These are phyloP conservation scores for Claviceps digitariae DNA, from an alignment of 2,329 filamentous ascomycete species.

Conservation along the genomic window DNA sequence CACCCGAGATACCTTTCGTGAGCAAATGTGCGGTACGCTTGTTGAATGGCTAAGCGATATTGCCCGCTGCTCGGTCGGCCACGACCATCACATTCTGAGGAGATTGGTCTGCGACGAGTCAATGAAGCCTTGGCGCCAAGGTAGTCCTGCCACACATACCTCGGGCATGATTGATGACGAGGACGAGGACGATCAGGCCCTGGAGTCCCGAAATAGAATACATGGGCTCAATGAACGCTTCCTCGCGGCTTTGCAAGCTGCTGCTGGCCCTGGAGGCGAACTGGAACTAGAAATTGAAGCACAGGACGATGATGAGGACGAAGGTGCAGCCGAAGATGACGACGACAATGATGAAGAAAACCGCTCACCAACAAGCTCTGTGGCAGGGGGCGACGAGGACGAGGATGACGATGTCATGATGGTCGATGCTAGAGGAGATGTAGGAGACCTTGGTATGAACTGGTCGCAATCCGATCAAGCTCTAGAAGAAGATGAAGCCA, in stretches of 20 bases:
- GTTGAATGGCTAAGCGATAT: slow-evolving; percentile 95
- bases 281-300: slow-evolving; percentile 18
- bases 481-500: slow-evolving; percentile 63
- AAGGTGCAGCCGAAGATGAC: slow-evolving; percentile 52
- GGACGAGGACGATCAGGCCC: slow-evolving; percentile 35
- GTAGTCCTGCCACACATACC: slow-evolving; percentile 70
- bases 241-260: slow-evolving; percentile 23
- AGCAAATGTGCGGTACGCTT: slow-evolving; percentile 97
- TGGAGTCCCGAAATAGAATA: slow-evolving; percentile 20
- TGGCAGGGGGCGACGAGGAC: slow-evolving; percentile 28
- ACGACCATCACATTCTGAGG: slow-evolving; percentile 65
- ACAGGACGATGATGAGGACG: slow-evolving; percentile 26
- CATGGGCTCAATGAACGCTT: slow-evolving; percentile 23
- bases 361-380: slow-evolving; percentile 19
- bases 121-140: slow-evolving; percentile 73
- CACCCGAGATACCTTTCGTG: slow-evolving; percentile 85
- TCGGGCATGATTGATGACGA: slow-evolving; percentile 27
- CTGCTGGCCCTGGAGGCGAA: slow-evolving; percentile 15
- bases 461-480: slow-evolving; percentile 48
- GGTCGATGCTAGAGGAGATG: slow-evolving; percentile 36
- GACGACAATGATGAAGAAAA: slow-evolving; percentile 25
- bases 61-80: slow-evolving; percentile 71
- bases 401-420: slow-evolving; percentile 46
- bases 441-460: slow-evolving; percentile 33
- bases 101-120: slow-evolving; percentile 83